These are phyloP conservation scores for Aspergillus clavatus DNA, from an alignment of 2,329 filamentous ascomycete genomes.

Conservation along the genomic window DNA sequence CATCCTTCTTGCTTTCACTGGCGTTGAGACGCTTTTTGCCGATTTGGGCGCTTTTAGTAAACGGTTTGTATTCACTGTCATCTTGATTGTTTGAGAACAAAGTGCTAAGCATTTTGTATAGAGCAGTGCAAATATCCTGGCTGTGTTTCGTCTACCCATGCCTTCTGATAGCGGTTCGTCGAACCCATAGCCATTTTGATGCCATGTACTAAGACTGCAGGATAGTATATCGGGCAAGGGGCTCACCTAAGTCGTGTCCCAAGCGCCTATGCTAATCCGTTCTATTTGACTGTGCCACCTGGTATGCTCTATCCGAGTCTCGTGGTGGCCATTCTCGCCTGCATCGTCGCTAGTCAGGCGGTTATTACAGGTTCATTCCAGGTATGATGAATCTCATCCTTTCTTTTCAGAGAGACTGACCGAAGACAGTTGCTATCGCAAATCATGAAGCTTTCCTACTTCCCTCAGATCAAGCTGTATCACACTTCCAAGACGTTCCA, in stretches of 20 bases:
- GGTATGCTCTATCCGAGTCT: conserved; percentile 65
- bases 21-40: conserved; percentile 73
- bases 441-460: conserved; percentile 69
- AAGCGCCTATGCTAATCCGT: conserved; percentile 65
- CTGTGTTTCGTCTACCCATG: conserved; percentile 64
- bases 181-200: background rate
- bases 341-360: conserved; percentile 69
- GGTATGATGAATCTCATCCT: conserved; percentile 29
- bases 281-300: conserved; percentile 65
- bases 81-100: background rate
- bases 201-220: background rate
- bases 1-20: conserved; percentile 69
- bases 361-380: conserved; percentile 74
- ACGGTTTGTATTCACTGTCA: conserved; percentile 5
- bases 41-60: conserved; percentile 71
- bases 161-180: conserved; percentile 39
- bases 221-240: conserved; percentile 64
- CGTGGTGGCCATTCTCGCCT: conserved; percentile 56
- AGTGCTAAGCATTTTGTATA: background rate
- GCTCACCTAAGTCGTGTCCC: conserved; percentile 61
- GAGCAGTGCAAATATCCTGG: conserved; percentile 70
- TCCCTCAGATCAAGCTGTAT: conserved; percentile 68
- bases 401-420: background rate
- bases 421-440: conserved; percentile 55
- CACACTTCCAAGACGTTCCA: conserved; percentile 68